These are phyloP conservation scores for Cornus florida DNA, from an alignment of 148 eudicot species.

Conservation along the genomic window DNA sequence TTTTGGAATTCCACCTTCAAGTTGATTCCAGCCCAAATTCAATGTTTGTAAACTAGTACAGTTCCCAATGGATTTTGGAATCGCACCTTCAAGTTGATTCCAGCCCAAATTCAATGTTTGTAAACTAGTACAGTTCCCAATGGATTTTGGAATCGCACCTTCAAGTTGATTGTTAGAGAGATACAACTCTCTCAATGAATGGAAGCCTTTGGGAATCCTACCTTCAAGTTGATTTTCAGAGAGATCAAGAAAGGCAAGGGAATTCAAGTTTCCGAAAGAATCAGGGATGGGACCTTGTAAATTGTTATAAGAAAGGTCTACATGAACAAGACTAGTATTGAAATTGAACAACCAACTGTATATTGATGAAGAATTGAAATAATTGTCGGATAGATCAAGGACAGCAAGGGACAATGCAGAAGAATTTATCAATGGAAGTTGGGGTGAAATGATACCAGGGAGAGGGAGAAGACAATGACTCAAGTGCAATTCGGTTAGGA, in stretches of 20 bases:
- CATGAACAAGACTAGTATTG: slow-evolving; percentile 12
- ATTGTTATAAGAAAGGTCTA: slow-evolving; percentile 17
- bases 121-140: slow-evolving; percentile 4
- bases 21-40: neutral
- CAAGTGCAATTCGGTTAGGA: slow-evolving; percentile 17
- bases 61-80: slow-evolving; percentile 3
- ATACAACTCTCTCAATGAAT: too few species aligned
- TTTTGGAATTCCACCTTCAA: neutral
- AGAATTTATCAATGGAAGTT: slow-evolving; percentile 8
- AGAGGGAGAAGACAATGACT: slow-evolving; percentile 5
- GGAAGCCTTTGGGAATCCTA: too few species aligned
- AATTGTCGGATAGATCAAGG: slow-evolving; percentile 12
- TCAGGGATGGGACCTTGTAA: slow-evolving; percentile 20
- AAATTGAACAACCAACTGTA: slow-evolving; percentile 31
- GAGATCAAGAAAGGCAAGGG: slow-evolving; percentile 16
- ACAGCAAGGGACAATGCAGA: slow-evolving; percentile 6
- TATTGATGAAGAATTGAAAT: slow-evolving; percentile 5
- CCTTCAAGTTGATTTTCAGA: slow-evolving; percentile 5
- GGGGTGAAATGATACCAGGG: neutral
- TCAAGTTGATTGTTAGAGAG: neutral
- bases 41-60: slow-evolving; percentile 5
- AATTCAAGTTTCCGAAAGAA: slow-evolving; percentile 9
- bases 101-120: neutral
- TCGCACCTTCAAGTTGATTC: neutral
- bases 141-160: neutral